Conservation (phyloP, 2,329 filamentous ascomycete species). For the Penicillium sp. region DNA sequence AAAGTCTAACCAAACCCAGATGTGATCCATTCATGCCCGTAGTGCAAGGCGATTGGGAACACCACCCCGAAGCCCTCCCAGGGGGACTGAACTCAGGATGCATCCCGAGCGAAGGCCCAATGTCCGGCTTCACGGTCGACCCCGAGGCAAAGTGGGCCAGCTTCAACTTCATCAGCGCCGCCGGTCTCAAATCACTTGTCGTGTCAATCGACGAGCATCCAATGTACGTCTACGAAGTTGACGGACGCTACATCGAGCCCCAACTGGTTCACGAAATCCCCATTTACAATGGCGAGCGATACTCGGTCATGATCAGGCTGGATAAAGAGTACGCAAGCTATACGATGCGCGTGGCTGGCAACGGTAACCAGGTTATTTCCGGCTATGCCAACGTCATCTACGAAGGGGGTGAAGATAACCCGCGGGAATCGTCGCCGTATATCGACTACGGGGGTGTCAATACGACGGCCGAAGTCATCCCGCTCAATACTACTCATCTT, state of each 20-base stretch:
- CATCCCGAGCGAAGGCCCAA: conserved; percentile 44
- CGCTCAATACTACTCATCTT: conserved; percentile 6
- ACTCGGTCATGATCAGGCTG: conserved; percentile 34
- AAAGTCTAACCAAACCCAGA: not conserved
- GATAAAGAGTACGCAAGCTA: conserved; percentile 9
- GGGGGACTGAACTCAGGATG: conserved; percentile 35
- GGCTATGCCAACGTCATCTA: conserved; percentile 51
- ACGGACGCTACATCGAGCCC: conserved; percentile 40
- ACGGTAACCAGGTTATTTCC: conserved; percentile 53
- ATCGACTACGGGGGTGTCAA: conserved; percentile 17
- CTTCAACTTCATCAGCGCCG: conserved; percentile 55
- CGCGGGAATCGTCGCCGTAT: conserved; percentile 21
- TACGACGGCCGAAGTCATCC: conserved; percentile 10
- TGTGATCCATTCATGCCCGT: conserved; percentile 13
- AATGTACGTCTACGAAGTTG: conserved; percentile 39
- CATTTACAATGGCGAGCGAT: conserved; percentile 34
- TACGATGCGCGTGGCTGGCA: conserved; percentile 18
- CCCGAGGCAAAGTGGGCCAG: conserved; percentile 49
- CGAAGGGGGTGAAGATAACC: conserved; percentile 37
- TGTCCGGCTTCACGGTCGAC: conserved; percentile 46
- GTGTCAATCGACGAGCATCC: conserved; percentile 42
- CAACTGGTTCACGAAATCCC: conserved; percentile 29
- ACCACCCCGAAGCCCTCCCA: conserved; percentile 24
- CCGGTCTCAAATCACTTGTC: conserved; percentile 50
- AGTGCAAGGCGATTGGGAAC: conserved; percentile 8